Percentiles rank a stretch among this genome's conserved stretches.
phyloP scores from a whole-genome alignment of 2,329 filamentous ascomycete species.

The Pseudogymnoascus sp. region DNA sequence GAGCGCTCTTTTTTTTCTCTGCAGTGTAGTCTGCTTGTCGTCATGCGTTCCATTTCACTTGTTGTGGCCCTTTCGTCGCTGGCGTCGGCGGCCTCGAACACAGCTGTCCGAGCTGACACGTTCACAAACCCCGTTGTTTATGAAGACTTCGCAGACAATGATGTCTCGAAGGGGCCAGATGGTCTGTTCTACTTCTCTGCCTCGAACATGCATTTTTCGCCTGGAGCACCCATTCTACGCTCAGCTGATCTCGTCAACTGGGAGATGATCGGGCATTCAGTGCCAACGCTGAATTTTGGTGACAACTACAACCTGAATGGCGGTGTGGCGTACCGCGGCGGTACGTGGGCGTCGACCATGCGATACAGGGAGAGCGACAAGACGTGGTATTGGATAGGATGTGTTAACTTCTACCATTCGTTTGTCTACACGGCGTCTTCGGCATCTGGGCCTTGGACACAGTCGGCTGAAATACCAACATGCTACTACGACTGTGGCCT shows the following conservation, averaged over 20 bases:
- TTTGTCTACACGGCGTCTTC: constrained; percentile 42
- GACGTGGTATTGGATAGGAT: constrained; percentile 48
- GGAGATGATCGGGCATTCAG: constrained; percentile 37
- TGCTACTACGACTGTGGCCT: constrained; percentile 52
- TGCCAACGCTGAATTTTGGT: constrained; percentile 37
- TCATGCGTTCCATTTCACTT: background rate
- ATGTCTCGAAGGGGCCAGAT: constrained; percentile 42
- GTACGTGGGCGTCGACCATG: constrained; percentile 46
- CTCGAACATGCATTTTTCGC: constrained; percentile 47
- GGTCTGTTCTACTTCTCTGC: constrained; percentile 42
- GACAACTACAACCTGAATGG: constrained; percentile 38
- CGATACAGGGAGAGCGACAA: constrained; percentile 39
- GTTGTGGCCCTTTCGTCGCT: background rate
- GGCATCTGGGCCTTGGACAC: constrained; percentile 34
- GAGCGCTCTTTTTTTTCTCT: background rate
- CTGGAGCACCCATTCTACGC: constrained; percentile 44
- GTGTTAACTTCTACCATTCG: constrained; percentile 39
- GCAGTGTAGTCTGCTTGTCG: background rate
- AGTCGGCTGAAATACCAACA: background rate
- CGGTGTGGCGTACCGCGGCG: constrained; percentile 39
- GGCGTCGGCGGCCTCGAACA: background rate
- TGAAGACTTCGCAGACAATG: constrained; percentile 46
- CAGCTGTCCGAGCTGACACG: background rate
- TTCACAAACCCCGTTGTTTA: constrained; percentile 43
- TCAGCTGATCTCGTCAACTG: constrained; percentile 46